Evolutionary conservation across 495 filamentous ascomycete species (phyloP), one percentile per base, ranked within the genome.

Genomic region (Penicillium antarcticum): DNA sequence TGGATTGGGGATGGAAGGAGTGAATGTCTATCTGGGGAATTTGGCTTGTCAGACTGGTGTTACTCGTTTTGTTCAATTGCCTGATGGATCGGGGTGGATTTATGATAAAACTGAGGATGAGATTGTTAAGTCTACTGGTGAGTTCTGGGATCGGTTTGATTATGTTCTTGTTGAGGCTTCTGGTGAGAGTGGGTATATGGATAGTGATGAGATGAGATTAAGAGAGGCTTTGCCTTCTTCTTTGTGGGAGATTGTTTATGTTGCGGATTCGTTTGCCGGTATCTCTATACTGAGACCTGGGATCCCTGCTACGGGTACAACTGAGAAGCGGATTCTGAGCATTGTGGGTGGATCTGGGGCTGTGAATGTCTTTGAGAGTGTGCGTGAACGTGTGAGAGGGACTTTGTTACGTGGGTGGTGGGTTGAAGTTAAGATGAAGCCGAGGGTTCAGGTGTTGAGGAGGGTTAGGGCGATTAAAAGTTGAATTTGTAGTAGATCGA

Each of bases 31-130:
- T 61, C 81, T 95, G 43, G 91, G 92, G 48, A 94, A 94, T 29
- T 70, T 94, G 4, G 83, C 87, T 17, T 97, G 91, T 67, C 96
- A 96, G 80, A 97, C 94, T 23, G 94, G 94, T 42, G 82, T 96
- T 11, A 95, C 92, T 0, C 81, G 92, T 8, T 99, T 99, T 62
- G 76, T 88, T 13, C 80, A 90, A 51, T 40, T 46, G 17, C 33
- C 47, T 0, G 42, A 60, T 4, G 43, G 49, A 17, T 33, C 51
- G 26, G 48, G 52, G 3, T 85, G 82, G 81, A 42, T 52, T 0
- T 85, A 86, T 49, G 79, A 81, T 52, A 82, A 82, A 48, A 76
- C 77, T 0, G 78, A 81, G 53, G 60, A 73, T 37, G 72, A 78
- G 18, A 48, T 56, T 0, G 55, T 63, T 1, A 75, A 95, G 35